A percentile compares a stretch with the other conserved stretches of the same genome.
These are phyloP conservation scores for Crithidia bombi DNA, from an alignment of 208 protist species.

Conservation along the genomic window DNA sequence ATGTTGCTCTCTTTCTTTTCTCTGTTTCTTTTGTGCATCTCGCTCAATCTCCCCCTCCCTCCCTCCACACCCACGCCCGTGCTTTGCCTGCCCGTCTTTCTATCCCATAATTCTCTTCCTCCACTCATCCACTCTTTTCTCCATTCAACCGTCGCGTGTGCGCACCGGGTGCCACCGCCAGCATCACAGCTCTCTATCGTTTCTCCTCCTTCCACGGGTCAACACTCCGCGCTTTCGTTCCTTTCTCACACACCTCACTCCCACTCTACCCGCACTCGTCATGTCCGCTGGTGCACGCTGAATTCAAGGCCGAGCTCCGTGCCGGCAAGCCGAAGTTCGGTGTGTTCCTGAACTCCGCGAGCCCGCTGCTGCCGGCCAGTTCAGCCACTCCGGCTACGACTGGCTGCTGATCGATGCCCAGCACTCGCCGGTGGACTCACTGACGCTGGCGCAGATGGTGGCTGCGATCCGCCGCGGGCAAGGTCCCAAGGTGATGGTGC, in stretches of 20 bases:
- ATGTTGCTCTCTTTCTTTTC: no score
- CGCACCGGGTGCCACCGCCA: background rate
- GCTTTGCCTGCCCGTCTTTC: no score
- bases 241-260: background rate
- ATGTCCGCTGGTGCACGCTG: slow-evolving; percentile 71
- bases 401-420: slow-evolving; percentile 83
- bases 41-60: no score
- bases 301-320: slow-evolving; percentile 82
- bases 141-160: no score
- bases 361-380: slow-evolving; percentile 76
- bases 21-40: no score
- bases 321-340: slow-evolving; percentile 86
- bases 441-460: slow-evolving; percentile 69
- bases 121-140: background rate
- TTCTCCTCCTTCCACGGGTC: background rate
- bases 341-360: slow-evolving; percentile 79
- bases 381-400: slow-evolving; percentile 84
- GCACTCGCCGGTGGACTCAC: slow-evolving; percentile 68
- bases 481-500: slow-evolving; percentile 72
- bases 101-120: no score
- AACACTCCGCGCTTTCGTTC: background rate
- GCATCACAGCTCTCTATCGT: slow-evolving; percentile 1
- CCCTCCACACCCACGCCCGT: no score
- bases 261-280: slow-evolving; percentile 8
- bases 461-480: slow-evolving; percentile 68